Evolutionary conservation across 208 protist genomes (phyloP), one percentile per base, ranked within the genome.

Genomic region (Leishmania tarentolae): DNA sequence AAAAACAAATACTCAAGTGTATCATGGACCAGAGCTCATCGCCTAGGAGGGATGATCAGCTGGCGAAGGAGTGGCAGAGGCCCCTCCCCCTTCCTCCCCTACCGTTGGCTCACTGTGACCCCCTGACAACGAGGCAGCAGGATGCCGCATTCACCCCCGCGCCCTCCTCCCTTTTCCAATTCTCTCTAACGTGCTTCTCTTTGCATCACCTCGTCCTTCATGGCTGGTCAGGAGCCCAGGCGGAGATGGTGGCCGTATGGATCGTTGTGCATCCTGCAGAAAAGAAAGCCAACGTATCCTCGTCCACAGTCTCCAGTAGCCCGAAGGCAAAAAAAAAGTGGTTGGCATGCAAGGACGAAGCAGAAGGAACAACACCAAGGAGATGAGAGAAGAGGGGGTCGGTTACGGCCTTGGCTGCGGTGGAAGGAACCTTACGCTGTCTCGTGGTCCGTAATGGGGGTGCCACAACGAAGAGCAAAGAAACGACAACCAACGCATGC

Each of bases 1-100:
- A 52, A 50, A 86, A 80, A 31, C 80, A 72, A 76, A 47, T 42
- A 11, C 7, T 7, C 31, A 52, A 73, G 37, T 35, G 37, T 72
- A 21, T 57, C n/a, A 77, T 66, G 24, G 28, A 57, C 17, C 63
- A 40, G 65, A 11, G 76, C 40, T 72, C 65, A 74, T 46, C 24
- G 46, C 28, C 15, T 11, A 11, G 35, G 69, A 28, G 13, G 24
- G 69, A 73, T 53, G 63, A 71, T 68, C 40, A 52, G 59, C 56
- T 42, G 35, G 37, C 11, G 37, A 44, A n/a, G n/a, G 44, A 31
- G 24, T 47, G 8, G 61, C 28, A 28, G 28, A 71, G 37, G 13
- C n/a, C 63, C 75, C 8, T n/a, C 9, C 72, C 44, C n/a, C 73
- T 47, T 70, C 44, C 35, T 56, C 59, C 76, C 44, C 50, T 40